Evolutionary conservation across 1,284 basidiomycete genomes (phyloP), one percentile per base, ranked within the genome.

Genomic region (Sanghuangporus sanghuang): DNA sequence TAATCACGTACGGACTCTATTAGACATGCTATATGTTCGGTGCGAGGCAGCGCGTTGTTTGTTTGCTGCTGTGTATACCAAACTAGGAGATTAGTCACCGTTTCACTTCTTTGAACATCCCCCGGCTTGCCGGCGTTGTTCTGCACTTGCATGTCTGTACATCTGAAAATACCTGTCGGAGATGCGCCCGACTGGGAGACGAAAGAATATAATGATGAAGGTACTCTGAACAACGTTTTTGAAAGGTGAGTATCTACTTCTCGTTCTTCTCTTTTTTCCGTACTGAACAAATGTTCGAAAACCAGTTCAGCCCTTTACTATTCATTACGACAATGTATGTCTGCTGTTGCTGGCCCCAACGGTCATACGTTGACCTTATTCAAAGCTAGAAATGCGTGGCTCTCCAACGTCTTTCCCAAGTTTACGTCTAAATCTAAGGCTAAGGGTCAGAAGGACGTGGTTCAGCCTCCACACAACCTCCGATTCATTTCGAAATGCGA

Each of bases 1-100:
- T 14, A 35, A n/a, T 16, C 38, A 83, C 89, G 81, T 71, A 91
- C 89, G 89, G 73, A 91, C 89, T 72, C 89, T 84, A 66, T 84
- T 87, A 49, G 85, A 87, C 89, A 90, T 91, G 55, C 18, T 50
- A 23, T 18, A 23, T n/a, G n/a, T n/a, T 18, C 7, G 44, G 16
- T n/a, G 44, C 16, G 7, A n/a, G 16, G 44, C 44, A n/a, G 3
- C 3, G 14, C 14, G 2, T 46, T 11, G 6, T 46, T 18, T 16
- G 44, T 7, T 42, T 61, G 50, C 27, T 18, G 11, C 21, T 36
- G 18, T 18, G 2, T 8, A n/a, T 42, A 14, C 52, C 16, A 63
- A 59, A 63, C 32, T 52, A 50, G 21, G 23, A 18, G 8, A 48
- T 48, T 21, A 9, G 42, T 36, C 42, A 36, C 38, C 52, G 27